These are phyloP conservation scores for Blastocystis sp. DNA, from an alignment of 352 stramenopile genomes.

Conservation along the genomic window DNA sequence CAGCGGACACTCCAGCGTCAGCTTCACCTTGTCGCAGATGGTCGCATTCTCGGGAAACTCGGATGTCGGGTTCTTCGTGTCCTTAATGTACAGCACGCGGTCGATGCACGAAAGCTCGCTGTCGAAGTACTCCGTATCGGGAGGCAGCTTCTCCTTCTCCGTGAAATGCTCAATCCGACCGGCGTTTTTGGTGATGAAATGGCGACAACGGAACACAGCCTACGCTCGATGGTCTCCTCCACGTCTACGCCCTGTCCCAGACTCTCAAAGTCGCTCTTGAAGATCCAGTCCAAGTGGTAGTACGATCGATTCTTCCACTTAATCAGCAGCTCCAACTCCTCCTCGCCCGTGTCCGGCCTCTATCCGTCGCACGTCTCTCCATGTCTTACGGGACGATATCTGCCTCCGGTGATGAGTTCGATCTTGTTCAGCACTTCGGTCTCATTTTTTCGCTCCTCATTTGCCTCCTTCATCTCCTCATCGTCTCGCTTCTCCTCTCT, in stretches of 20 bases:
- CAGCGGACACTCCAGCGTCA: conserved; percentile 17
- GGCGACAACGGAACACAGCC: conserved; percentile 30
- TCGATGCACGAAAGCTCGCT: conserved; percentile 29
- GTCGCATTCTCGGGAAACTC: not conserved
- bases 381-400: conserved; percentile 5
- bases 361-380: not conserved
- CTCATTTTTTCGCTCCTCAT: conserved; percentile 44
- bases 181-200: conserved; percentile 67
- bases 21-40: conserved; percentile 26
- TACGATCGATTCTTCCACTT: conserved; percentile 81
- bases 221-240: not conserved
- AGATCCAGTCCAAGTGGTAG: conserved; percentile 74
- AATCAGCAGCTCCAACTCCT: conserved; percentile 74
- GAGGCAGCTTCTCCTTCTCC: conserved; percentile 57
- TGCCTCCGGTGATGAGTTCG: not conserved
- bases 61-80: not conserved
- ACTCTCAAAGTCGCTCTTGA: conserved; percentile 65
- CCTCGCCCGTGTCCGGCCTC: conserved; percentile 60
- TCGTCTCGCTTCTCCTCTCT: conserved; percentile 8
- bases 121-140: conserved; percentile 69
- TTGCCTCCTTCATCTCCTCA: conserved; percentile 48
- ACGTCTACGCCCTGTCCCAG: conserved; percentile 36
- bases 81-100: conserved; percentile 25
- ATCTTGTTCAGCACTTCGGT: conserved; percentile 50
- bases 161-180: conserved; percentile 68